A percentile compares a stretch with the other conserved stretches of the same genome.
These are phyloP conservation scores for Metarhizium album DNA, from an alignment of 2,329 filamentous ascomycete species.

Conservation along the genomic window DNA sequence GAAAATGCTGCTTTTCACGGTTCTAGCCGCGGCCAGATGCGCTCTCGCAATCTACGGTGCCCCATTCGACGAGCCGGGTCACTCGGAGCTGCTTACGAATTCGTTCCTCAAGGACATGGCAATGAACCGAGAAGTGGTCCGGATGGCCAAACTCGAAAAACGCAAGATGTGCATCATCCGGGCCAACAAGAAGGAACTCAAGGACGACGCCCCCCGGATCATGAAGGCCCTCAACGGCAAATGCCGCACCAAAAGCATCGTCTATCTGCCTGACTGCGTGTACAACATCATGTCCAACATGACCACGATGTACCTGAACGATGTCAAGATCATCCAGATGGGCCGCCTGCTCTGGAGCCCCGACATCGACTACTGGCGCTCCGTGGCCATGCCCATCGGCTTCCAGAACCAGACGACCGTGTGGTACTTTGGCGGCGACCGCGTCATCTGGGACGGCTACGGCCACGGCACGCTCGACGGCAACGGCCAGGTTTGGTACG, in stretches of 20 bases:
- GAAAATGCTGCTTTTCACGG: no score
- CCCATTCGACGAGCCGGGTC: no score
- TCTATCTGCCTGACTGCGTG: constrained; percentile 21
- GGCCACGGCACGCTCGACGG: constrained; percentile 44
- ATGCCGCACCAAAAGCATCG: constrained; percentile 19
- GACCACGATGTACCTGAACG: constrained; percentile 20
- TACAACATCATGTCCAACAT: constrained; percentile 26
- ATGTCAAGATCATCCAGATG: constrained; percentile 33
- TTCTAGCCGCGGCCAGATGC: no score
- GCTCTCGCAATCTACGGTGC: no score
- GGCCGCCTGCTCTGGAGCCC: constrained; percentile 29
- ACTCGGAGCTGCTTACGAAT: no score
- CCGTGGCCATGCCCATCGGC: constrained; percentile 36
- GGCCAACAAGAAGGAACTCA: constrained; percentile 12
- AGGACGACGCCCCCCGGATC: constrained; percentile 22
- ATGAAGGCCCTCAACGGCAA: constrained; percentile 20
- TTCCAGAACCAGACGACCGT: constrained; percentile 46
- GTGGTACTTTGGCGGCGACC: constrained; percentile 43
- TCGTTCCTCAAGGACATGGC: not conserved
- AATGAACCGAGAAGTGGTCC: not conserved
- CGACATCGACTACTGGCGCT: constrained; percentile 41
- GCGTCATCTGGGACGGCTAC: constrained; percentile 37
- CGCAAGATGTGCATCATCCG: constrained; percentile 19
- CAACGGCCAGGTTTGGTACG: constrained; percentile 51
- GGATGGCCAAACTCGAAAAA: constrained; percentile 10